Evolutionary conservation across 148 eudicot genomes (phyloP), one percentile per base, ranked within the genome.

Genomic region (Rhododendron williamsianum): DNA sequence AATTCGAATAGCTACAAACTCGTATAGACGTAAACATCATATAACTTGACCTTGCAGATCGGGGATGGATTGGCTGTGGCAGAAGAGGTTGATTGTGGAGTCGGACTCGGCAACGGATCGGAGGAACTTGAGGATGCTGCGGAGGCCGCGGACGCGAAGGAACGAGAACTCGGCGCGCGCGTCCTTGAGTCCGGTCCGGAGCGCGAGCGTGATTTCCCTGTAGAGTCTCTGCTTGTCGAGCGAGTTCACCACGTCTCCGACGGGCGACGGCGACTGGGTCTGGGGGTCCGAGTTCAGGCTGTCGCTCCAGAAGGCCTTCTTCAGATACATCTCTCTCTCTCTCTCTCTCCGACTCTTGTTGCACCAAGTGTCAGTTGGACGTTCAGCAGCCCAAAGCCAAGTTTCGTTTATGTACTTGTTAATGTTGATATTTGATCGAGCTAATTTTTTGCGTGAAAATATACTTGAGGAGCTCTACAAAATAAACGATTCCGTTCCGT

Each of bases 91-190:
- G 87, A 95, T 92, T 8, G 93, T 90, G 6, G 91, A 77, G 52
- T 93, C 93, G 4, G 93, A 91, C 36, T 90, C 90, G 48, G 98
- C 95, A 16, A 96, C 93, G 19, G 94, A 96, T 46, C 91, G 89
- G 87, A 96, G 94, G 86, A 96, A 96, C 73, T 96, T 96, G 93
- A 96, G 97, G 78, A 95, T 90, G 81, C 89, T 89, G 76, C 94
- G 94, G 49, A 96, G 95, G n/a, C 98, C 98, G 21, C 93, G 92
- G 38, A 91, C 85, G 18, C 97, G 93, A 80, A 96, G 94, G 82
- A 95, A 96, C 0, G 99, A 95, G 91, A 95, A 96, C 79, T 95
- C 98, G 79, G 99, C 94, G 11, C 93, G 93, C 0, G 92, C 93
- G 43, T 96, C 97, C 76, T 93, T 88, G 78, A 96, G 96, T 0